phyloP scores from a whole-genome alignment of 192 early-diverging fungal species.

The Neocallimastix lanati region DNA sequence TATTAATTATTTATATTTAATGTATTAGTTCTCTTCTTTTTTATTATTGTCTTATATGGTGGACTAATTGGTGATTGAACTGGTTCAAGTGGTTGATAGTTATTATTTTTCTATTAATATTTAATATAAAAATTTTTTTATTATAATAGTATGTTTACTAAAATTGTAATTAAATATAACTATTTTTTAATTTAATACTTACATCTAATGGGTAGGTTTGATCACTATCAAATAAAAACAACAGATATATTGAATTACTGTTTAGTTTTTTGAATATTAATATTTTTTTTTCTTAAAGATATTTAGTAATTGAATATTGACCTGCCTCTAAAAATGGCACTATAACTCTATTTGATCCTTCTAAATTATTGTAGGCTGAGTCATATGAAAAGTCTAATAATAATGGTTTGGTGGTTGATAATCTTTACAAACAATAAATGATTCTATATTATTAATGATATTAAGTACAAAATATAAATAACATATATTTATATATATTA shows the following conservation, averaged over 20 bases:
- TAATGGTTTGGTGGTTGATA: slow-evolving; percentile 72
- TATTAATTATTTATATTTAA: slow-evolving; percentile 1
- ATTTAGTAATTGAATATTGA: not conserved
- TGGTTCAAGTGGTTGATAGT: slow-evolving; percentile 39
- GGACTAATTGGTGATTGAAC: slow-evolving; percentile 74
- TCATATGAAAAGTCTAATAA: slow-evolving; percentile 64
- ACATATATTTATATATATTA: too few relatives aligned
- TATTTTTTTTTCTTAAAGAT: too few relatives aligned
- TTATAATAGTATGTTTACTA: too few relatives aligned
- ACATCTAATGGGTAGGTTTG: slow-evolving; percentile 57
- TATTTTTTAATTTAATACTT: not conserved
- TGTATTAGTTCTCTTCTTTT: slow-evolving; percentile 32
- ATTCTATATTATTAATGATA: slow-evolving; percentile 35
- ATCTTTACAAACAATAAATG: slow-evolving; percentile 82
- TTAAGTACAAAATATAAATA: too few relatives aligned
- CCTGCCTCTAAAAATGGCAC: slow-evolving; percentile 1
- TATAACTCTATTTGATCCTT: not conserved
- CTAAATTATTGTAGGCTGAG: not conserved
- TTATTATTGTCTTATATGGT: slow-evolving; percentile 68
- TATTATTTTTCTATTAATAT: slow-evolving; percentile 7
- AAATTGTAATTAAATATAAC: too few relatives aligned
- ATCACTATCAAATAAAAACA: slow-evolving; percentile 65
- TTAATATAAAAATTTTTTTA: too few relatives aligned
- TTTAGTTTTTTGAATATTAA: too few relatives aligned
- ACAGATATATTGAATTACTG: too few relatives aligned